Conservation (phyloP, 257 asterid species). For the Solanum lycopersicoides region DNA sequence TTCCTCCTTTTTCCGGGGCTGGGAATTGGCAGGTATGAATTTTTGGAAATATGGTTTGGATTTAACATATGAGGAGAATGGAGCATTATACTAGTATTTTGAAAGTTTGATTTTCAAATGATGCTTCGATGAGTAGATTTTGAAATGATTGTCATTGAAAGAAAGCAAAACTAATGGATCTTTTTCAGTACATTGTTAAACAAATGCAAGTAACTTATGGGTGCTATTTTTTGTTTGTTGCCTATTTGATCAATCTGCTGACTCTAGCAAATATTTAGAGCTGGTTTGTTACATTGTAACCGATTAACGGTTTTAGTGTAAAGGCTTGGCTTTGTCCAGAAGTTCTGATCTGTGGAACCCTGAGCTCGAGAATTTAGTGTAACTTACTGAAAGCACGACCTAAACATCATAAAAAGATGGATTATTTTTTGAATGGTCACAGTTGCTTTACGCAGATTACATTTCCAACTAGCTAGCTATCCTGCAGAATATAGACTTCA, state of each 20-base stretch:
- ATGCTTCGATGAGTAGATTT: background rate
- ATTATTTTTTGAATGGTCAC: background rate
- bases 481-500: background rate
- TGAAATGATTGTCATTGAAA: background rate
- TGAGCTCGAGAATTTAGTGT: background rate
- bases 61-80: background rate
- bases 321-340: background rate
- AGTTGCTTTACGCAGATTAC: background rate
- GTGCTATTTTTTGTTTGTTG: background rate
- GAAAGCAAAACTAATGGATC: background rate
- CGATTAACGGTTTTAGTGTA: background rate
- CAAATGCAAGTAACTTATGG: background rate
- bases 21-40: background rate
- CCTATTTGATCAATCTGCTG: background rate
- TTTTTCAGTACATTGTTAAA: background rate
- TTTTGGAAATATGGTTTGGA: background rate
- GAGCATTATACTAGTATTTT: background rate
- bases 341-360: background rate
- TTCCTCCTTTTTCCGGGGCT: background rate
- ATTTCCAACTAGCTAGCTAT: background rate
- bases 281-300: background rate
- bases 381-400: background rate
- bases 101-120: background rate
- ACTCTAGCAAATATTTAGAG: background rate
- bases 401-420: background rate